phyloP scores from a whole-genome alignment of 2,329 filamentous ascomycete genomes.

The Emmonsiellopsis sp. region DNA sequence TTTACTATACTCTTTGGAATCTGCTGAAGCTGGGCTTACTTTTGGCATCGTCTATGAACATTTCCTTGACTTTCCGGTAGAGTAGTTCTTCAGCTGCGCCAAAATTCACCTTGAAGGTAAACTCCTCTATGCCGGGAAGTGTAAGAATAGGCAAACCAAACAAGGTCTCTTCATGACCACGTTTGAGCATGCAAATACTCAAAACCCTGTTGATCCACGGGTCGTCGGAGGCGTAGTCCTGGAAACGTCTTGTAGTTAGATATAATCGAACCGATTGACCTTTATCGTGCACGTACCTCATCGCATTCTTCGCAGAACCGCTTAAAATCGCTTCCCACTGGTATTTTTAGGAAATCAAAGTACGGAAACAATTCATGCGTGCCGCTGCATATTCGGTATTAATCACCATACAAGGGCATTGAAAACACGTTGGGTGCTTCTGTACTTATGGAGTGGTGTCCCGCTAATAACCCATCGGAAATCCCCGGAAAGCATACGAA shows the following conservation, averaged over 20 bases:
- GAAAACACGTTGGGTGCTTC: background rate
- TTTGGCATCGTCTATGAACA: constrained; percentile 24
- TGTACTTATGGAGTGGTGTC: constrained; percentile 31
- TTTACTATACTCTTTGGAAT: background rate
- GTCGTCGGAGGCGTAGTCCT: constrained; percentile 11
- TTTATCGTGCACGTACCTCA: background rate
- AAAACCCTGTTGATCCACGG: constrained; percentile 21
- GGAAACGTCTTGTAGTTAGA: background rate
- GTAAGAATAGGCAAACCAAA: constrained; percentile 46
- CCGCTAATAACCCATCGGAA: constrained; percentile 31
- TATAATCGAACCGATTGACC: background rate
- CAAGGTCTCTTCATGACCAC: constrained; percentile 45
- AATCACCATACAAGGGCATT: background rate
- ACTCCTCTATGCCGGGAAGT: constrained; percentile 41
- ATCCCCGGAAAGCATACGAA: constrained; percentile 24
- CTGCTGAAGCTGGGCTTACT: background rate
- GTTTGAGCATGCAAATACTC: constrained; percentile 41
- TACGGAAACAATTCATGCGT: constrained; percentile 31
- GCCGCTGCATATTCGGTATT: constrained; percentile 11
- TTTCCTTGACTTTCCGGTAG: constrained; percentile 42
- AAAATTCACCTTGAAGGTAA: constrained; percentile 38
- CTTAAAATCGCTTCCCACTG: constrained; percentile 15
- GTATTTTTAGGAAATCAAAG: constrained; percentile 28
- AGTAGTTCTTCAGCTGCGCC: constrained; percentile 43
- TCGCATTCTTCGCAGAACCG: constrained; percentile 5